Evolutionary conservation across 768 basidiomycete genomes (phyloP).

Genomic region (Agrocybe pediades): DNA sequence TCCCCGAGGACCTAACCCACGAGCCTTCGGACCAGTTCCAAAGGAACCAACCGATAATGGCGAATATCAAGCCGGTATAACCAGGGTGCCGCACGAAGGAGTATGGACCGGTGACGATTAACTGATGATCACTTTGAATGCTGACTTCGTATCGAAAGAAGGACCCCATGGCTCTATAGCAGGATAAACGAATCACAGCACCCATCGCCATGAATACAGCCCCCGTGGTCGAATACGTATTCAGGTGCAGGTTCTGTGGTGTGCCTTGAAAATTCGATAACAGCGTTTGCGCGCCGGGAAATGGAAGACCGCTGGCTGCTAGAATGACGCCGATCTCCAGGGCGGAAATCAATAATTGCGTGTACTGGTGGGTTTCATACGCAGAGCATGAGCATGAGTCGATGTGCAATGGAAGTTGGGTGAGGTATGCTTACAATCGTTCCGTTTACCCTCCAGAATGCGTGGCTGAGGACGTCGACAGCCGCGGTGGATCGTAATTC

Average conservation of each 20-base stretch:
- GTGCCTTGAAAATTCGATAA: background rate
- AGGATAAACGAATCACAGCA: background rate
- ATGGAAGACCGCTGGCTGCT: background rate
- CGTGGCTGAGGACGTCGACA: background rate
- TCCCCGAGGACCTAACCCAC: constrained; percentile 1
- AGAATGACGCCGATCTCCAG: background rate
- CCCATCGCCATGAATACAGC: background rate
- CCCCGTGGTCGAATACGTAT: background rate
- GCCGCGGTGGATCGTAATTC: background rate
- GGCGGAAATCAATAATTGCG: background rate
- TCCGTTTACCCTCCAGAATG: background rate
- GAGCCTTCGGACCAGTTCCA: background rate
- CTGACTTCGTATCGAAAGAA: constrained; percentile 3
- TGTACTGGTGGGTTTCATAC: background rate
- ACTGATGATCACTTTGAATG: constrained; percentile 9
- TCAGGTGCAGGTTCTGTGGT: background rate
- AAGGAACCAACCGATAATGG: background rate
- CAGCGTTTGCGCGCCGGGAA: background rate
- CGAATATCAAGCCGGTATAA: constrained; percentile 1
- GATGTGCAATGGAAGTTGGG: too few species aligned
- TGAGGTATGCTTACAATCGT: background rate
- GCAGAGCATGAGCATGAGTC: too few species aligned
- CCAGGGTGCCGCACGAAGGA: constrained; percentile 6
- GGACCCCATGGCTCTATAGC: background rate
- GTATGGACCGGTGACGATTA: constrained; percentile 6